A percentile compares a stretch with the other conserved stretches of the same genome.
Evolutionary conservation across 208 protist species (phyloP).

Genomic region (Acanthamoeba triangularis): DNA sequence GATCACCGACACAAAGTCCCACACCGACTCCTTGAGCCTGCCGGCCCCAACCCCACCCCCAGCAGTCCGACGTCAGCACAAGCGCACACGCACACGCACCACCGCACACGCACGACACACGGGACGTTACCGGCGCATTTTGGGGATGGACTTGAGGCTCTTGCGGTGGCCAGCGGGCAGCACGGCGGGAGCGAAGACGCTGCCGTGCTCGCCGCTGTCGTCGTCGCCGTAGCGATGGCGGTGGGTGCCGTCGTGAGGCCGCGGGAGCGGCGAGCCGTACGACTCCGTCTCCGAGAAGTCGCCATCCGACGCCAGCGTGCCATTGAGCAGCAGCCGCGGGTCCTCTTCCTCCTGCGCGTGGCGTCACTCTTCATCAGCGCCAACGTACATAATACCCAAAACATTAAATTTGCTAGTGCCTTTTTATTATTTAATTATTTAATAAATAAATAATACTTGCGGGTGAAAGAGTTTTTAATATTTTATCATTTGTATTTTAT

Average conservation of each 20-base stretch:
- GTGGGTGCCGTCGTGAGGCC: not conserved
- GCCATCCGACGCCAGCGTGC: not conserved
- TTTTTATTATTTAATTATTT: too few species aligned
- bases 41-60: not conserved
- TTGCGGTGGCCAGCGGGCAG: slow-evolving; percentile 6
- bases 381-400: not conserved
- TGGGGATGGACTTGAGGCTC: not conserved
- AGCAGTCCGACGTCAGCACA: not conserved
- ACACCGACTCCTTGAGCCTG: slow-evolving; percentile 66
- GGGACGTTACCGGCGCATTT: not conserved
- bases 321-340: slow-evolving; percentile 17
- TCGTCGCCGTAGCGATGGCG: not conserved
- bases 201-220: not conserved
- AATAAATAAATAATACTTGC: too few species aligned
- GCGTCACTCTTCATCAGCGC: not conserved
- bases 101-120: not conserved
- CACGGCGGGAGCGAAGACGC: not conserved
- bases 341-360: not conserved
- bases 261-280: not conserved
- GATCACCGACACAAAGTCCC: slow-evolving; percentile 30
- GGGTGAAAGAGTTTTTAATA: not conserved
- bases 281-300: slow-evolving; percentile 45
- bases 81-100: not conserved
- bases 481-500: not conserved
- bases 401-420: not conserved